phyloP scores from a whole-genome alignment of 176 grass and related monocot genomes.

The Oropetium thomaeum region DNA sequence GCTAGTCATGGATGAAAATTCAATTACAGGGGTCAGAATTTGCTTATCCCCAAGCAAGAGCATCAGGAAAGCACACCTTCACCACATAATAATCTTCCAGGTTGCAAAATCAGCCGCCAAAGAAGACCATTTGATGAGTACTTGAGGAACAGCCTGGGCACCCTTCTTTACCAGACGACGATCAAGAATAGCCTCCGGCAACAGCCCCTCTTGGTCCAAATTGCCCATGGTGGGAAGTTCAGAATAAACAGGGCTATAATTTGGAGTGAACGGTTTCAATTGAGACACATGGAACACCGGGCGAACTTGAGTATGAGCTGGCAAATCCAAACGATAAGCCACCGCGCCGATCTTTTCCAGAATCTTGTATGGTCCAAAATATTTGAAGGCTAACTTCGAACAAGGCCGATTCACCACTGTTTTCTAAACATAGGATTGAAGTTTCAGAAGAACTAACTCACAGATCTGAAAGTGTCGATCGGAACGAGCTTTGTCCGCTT shows the following conservation, averaged over 20 bases:
- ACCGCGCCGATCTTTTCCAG: neutral
- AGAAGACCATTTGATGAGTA: no score
- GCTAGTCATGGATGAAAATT: no score
- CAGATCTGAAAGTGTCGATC: neutral
- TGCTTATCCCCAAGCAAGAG: no score
- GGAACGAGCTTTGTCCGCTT: neutral
- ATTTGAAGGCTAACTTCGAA: neutral
- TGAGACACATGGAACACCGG: neutral
- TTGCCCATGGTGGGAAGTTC: no score
- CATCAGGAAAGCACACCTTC: no score
- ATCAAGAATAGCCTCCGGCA: no score
- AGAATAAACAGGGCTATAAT: neutral
- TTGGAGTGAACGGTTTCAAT: neutral
- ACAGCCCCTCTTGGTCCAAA: no score
- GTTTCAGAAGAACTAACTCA: neutral
- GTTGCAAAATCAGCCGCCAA: no score
- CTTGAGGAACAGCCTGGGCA: no score
- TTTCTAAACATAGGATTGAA: neutral
- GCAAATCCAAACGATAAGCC: neutral
- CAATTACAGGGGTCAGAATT: no score
- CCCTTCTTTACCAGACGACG: no score
- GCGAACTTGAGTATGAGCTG: neutral
- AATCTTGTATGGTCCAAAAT: neutral
- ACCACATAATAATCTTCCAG: no score
- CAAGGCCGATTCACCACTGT: neutral